phyloP scores from a whole-genome alignment of 345 rosid species.

The Eucalyptus grandis region DNA sequence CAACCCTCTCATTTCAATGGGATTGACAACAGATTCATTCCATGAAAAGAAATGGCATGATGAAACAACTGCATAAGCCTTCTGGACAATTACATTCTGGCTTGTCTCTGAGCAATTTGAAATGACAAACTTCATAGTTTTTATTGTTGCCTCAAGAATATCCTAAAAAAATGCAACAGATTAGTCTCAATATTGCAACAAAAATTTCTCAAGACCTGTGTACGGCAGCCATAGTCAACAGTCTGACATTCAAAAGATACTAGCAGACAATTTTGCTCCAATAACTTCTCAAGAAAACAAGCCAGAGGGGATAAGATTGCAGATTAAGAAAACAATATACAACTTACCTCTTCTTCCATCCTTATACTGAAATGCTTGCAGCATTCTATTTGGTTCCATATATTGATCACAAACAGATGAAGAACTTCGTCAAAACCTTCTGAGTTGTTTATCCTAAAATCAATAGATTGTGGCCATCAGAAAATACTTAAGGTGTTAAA shows the following conservation, averaged over 20 bases:
- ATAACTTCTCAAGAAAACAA: background rate
- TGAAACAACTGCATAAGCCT: conserved; percentile 41
- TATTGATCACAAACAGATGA: conserved; percentile 36
- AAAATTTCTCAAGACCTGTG: background rate
- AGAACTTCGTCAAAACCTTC: conserved; percentile 48
- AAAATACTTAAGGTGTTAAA: background rate
- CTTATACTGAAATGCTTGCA: conserved; percentile 10
- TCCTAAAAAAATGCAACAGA: conserved; percentile 25
- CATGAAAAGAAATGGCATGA: conserved; percentile 29
- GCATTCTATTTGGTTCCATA: conserved; percentile 63
- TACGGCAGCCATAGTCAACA: background rate
- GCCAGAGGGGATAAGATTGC: background rate
- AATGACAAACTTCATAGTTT: conserved; percentile 53
- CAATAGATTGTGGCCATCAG: background rate
- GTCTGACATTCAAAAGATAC: background rate
- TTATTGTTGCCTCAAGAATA: conserved; percentile 56
- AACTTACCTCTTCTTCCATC: conserved; percentile 30
- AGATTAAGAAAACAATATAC: background rate
- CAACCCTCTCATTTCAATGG: conserved; percentile 17
- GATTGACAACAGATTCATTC: conserved; percentile 19
- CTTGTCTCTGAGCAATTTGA: conserved; percentile 51
- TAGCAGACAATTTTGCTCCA: background rate
- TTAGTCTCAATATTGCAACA: background rate
- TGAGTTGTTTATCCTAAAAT: conserved; percentile 41
- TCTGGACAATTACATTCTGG: conserved; percentile 55